Evolutionary conservation across 305 asterid genomes (phyloP).

Genomic region (Solanum hybrid): DNA sequence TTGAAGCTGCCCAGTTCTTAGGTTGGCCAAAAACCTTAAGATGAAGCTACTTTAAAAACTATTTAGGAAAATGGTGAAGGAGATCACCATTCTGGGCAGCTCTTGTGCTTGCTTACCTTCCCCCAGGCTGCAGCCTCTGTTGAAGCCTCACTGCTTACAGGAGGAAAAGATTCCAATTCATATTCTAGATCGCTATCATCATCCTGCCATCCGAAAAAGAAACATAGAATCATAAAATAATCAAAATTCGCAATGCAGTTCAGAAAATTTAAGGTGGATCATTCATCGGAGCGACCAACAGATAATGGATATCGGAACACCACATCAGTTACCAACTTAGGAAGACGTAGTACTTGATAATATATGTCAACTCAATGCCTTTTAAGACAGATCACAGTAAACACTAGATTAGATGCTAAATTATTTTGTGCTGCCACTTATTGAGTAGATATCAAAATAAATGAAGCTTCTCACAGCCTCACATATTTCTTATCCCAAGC

Average conservation of each 20-base stretch:
- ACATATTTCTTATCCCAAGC: not conserved
- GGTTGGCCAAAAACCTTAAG: not conserved
- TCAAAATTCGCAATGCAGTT: not conserved
- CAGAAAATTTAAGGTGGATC: not conserved
- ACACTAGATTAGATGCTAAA: not conserved
- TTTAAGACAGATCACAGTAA: not conserved
- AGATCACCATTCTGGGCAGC: not conserved
- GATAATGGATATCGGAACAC: not conserved
- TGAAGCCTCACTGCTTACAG: constrained; percentile 53
- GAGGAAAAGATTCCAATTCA: constrained; percentile 66
- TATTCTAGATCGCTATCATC: constrained; percentile 77
- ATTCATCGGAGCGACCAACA: not conserved
- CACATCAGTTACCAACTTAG: not conserved
- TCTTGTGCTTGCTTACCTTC: constrained; percentile 30
- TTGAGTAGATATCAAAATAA: not conserved
- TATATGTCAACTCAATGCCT: not conserved
- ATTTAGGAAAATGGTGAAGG: not conserved
- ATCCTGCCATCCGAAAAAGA: constrained; percentile 38
- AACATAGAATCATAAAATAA: constrained; percentile 4
- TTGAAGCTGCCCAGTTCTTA: not conserved
- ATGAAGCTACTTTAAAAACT: not conserved
- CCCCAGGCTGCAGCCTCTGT: constrained; percentile 77
- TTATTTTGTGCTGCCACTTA: not conserved
- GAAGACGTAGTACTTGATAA: not conserved
- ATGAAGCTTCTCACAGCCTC: not conserved